Base-by-base conservation (phyloP, 2,329 filamentous ascomycete species). In the Hortaea werneckii region DNA sequence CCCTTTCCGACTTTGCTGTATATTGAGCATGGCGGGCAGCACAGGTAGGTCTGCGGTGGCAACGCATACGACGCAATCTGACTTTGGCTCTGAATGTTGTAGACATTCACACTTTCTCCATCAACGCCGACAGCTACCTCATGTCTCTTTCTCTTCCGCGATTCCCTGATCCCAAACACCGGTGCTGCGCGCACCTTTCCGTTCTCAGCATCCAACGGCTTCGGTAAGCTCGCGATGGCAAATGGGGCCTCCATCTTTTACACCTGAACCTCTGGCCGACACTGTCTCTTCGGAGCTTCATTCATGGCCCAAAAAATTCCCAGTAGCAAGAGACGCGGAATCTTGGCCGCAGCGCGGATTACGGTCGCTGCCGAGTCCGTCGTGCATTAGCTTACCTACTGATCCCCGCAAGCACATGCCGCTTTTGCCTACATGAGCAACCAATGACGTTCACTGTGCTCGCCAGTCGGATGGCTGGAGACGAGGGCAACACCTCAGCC, bases 81-180 rank as follows among this genome's bases (percentile, higher is more conserved):
- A 54, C 74, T 77, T 6, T 79, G 76, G 43, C 74, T 77, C 70
- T 79, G 76, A 20, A 80, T 78, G 63, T 79, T 78, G 64, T 81
- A 81, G 32, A 82, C 73, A 51, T 75, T 79, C 42, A 82, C 65
- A 29, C 75, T 74, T 58, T 82, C 77, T 35, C 78, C 77, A 58
- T 82, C 77, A 10, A 80, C 67, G 1, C 71, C 76, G 13, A 78
- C 71, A 29, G 70, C 76, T 43, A 82, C 68, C 57, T 82, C 79
- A 55, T 78, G 74, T 59, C 79, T 68, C 65, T 81, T 80, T 59
- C 76, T 72, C 64, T 78, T 80, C 63, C 72, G 76, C 37, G 72
- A 69, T 43, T 73, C 71, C 47, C 68, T 68, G 45, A 80, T 61
- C 53, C 75, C 73, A 61, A 71, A 72, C 39, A 80, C 76, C n/a